Base-by-base conservation (phyloP, 306 rosid species). In the Benincasa hispida region DNA sequence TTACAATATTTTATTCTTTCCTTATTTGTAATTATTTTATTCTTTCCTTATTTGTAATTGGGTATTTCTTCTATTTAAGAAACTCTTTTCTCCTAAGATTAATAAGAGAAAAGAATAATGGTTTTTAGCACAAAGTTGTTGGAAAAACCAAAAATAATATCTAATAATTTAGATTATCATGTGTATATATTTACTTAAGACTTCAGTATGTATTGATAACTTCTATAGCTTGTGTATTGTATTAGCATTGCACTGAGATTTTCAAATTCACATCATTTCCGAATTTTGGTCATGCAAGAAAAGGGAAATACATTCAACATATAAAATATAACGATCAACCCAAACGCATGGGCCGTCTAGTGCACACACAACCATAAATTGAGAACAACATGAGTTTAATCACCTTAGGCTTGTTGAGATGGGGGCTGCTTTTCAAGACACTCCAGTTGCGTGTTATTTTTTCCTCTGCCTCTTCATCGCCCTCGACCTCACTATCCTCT, bases 381-480 rank as follows among this genome's bases (percentile, higher is more conserved):
- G 12, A 56, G 79, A 80, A 32, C 12, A 72, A 74, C 69, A 41
- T 61, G 7, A 22, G 42, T 18, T 18, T 45, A 19, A 65, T 50
- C 77, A 94, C 99, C 97, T 94, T 88, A 72, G 96, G 87, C 79
- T 89, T 88, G 82, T 73, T 84, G 70, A 89, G 90, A 81, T 87
- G 85, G 0, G 96, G 96, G 79, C 86, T 87, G 75, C 83, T 84
- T 90, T 91, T 93, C 86, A 90, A 86, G 77, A 90, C 93, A 68
- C 99, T 94, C 99, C 99, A 94, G 79, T 90, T 89, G 83, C 96
- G 91, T 28, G 72, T 58, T 76, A 94, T 69, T 85, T 94, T 92
- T 83, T 87, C 89, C 17, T 81, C 90, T 34, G 68, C 89, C 63
- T 72, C 89, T 25, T 27, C 86, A 39, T 51, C 96, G 24, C 68